Base-by-base conservation (phyloP, 1,139 yeast genomes). In the Yamadazyma mexicana region DNA sequence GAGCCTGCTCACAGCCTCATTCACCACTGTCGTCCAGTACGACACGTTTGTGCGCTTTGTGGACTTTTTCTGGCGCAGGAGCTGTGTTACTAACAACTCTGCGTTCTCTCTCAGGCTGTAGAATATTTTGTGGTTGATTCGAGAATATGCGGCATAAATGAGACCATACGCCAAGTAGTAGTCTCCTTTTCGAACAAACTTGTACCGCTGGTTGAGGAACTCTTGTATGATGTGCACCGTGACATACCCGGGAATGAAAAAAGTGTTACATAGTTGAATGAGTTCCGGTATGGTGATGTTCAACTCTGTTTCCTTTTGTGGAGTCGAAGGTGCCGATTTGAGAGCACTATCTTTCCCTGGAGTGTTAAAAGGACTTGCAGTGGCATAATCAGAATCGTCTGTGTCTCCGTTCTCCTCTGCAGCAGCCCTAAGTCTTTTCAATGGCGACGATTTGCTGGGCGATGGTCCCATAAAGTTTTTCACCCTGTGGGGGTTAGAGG, bases 111-210 rank as follows among this genome's bases (percentile, higher is more conserved):
- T 64, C 38, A 69, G 73, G 9, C 61, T 55, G 8, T 62, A 55
- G 14, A 82, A 59, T 22, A 69, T 54, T 17, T 64, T 64, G 43
- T 75, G 73, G 53, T 81, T 80, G 27, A 83, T 69, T 11, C 82
- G 64, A 11, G 69, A 62, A 38, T 79, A 81, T 11, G 83, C 81
- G 5, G 83, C 75, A 31, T 82, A 69, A 1, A 83, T 68, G 46
- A 83, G 56, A 0, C 89, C 91, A 55, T 87, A 81, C 1, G 83
- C 77, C 22, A 83, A 57, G 12, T 81, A 77, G 87, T 89, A 83
- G 33, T 82, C 83, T 41, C 75, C 79, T 35, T 75, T 75, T 46
- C 68, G 71, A 14, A 54, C 50, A 38, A 82, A 73, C 48, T 78
- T 77, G 35, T 73, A 71, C 31, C 74, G 69, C 47, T 79, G 79